Evolutionary conservation across 176 grass and related monocot species (phyloP).

Genomic region (Juncus effusus): DNA sequence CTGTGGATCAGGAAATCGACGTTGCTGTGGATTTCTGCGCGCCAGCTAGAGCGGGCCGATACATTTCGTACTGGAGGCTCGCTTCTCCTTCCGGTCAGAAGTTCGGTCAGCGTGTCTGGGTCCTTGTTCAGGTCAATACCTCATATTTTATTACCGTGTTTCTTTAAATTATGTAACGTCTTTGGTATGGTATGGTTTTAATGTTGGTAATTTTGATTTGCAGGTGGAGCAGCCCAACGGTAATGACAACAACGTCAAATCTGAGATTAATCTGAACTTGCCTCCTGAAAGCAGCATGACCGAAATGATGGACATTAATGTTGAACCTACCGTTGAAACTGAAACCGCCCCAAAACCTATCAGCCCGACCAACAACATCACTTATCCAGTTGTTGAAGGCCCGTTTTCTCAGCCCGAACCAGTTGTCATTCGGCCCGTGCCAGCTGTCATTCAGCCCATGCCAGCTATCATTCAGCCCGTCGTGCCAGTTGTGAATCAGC

Average conservation of each 20-base stretch:
- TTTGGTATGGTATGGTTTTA: not conserved
- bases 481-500: too few species aligned
- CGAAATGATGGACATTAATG: conserved; percentile 40
- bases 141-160: not conserved
- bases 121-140: conserved; percentile 63
- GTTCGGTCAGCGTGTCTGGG: conserved; percentile 79
- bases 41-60: conserved; percentile 58
- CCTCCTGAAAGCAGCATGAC: conserved; percentile 24
- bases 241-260: conserved; percentile 22
- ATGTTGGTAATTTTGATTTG: conserved; percentile 3
- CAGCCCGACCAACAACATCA: not conserved
- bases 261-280: conserved; percentile 44
- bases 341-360: not conserved
- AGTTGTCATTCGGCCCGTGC: too few species aligned
- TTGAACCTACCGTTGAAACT: conserved; percentile 27
- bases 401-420: conserved; percentile 20
- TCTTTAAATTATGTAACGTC: conserved; percentile 1
- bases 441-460: too few species aligned
- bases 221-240: conserved; percentile 38
- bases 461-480: too few species aligned
- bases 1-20: conserved; percentile 38
- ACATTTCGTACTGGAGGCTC: conserved; percentile 84
- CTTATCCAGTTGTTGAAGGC: conserved; percentile 7
- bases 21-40: conserved; percentile 57
- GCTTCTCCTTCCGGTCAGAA: conserved; percentile 49